Conservation (phyloP, 768 basidiomycete species). For the Hortiboletus flavorubellus region DNA sequence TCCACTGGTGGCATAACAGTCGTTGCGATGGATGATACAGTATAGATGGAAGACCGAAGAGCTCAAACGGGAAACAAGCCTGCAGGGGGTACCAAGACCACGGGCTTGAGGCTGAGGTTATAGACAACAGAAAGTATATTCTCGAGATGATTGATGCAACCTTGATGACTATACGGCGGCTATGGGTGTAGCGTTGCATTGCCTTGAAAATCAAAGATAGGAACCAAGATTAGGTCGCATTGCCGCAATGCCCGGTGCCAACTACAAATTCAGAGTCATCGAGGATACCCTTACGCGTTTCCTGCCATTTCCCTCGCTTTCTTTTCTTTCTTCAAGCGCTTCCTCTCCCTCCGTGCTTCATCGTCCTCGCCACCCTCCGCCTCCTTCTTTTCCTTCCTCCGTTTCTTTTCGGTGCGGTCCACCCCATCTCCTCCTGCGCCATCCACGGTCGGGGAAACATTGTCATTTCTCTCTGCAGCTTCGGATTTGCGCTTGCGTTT, state of each 20-base stretch:
- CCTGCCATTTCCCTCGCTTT: constrained; percentile 48
- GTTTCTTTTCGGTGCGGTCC: constrained; percentile 54
- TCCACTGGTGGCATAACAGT: constrained; percentile 5
- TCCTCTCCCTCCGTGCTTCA: constrained; percentile 58
- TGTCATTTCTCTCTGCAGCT: constrained; percentile 39
- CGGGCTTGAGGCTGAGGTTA: not conserved
- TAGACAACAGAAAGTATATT: not conserved
- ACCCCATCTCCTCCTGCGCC: constrained; percentile 39
- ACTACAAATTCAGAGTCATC: not conserved
- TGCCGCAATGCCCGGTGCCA: not conserved
- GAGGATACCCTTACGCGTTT: constrained; percentile 9
- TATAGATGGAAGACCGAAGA: not conserved
- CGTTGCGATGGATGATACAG: not conserved
- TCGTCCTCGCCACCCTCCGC: constrained; percentile 46
- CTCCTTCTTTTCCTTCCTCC: constrained; percentile 61
- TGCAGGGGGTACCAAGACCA: not conserved
- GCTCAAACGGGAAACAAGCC: not conserved
- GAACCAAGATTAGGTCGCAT: not conserved
- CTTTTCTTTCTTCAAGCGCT: constrained; percentile 67
- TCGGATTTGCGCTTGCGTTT: constrained; percentile 84
- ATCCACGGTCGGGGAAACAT: constrained; percentile 40
- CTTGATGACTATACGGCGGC: constrained; percentile 6
- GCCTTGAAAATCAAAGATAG: constrained; percentile 13
- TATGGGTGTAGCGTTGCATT: constrained; percentile 1
- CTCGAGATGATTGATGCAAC: constrained; percentile 7